Base-by-base conservation (phyloP, 257 asterid species). In the Handroanthus guayacan region DNA sequence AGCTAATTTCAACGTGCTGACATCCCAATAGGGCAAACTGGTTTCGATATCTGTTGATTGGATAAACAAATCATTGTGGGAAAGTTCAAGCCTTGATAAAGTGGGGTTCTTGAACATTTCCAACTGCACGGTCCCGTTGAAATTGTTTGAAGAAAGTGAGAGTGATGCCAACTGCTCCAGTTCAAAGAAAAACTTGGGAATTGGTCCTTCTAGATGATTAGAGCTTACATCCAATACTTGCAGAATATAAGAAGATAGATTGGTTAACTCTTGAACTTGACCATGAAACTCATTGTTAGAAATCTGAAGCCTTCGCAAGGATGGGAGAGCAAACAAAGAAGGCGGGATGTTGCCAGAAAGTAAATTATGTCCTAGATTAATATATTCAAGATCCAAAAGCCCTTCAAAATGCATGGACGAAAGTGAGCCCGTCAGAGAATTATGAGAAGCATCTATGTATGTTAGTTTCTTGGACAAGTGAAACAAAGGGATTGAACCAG, bases 401-500 rank as follows among this genome's bases (percentile, higher is more conserved):
- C 82, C 84, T 31, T 75, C 80, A 64, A 83, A 83, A 75, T 83
- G 82, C 0, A 18, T 1, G 6, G 77, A 11, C 4, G 82, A 75
- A 3, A 86, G 62, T 5, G 52, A 31, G 54, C 87, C 86, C 4
- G 57, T 74, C 11, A 87, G 70, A 41, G 18, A 6, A 67, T 87
- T 84, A 43, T 1, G 67, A 48, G 60, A 13, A 7, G 74, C 76
- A 47, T 80, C 74, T 16, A 84, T 36, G 48, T 61, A 45, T 37
- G 39, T 36, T 13, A 87, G 82, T 14, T 83, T 81, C 77, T 72
- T 70, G 57, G 80, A 57, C 79, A 9, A 0, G 5, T 31, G 43
- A 37, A 83, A 85, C 20, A 12, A 9, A 47, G 86, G 90, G 55
- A 89, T 36, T 5, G 68, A 38, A 74, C 90, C 87, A 34, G 64